A percentile compares a stretch with the other conserved stretches of the same genome.
Evolutionary conservation across 768 basidiomycete species (phyloP).

Genomic region (Auriscalpium vulgare): DNA sequence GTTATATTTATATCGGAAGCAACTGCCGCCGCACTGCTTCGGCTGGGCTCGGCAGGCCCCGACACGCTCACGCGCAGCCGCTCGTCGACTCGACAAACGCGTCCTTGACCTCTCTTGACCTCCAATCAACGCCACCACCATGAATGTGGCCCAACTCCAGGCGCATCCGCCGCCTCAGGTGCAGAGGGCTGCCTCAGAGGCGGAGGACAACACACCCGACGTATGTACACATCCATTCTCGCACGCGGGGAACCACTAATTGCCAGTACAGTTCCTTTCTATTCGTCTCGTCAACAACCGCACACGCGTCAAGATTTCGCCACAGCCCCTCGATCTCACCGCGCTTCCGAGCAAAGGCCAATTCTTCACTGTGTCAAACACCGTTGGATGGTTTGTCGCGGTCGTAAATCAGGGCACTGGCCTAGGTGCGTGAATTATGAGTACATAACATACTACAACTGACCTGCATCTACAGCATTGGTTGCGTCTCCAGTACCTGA

Average conservation of each 20-base stretch:
- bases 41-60: too few species aligned
- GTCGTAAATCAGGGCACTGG: conserved; percentile 30
- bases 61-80: too few species aligned
- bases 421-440: conserved; percentile 19
- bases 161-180: conserved; percentile 6
- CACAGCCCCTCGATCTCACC: conserved; percentile 36
- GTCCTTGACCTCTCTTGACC: too few species aligned
- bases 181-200: conserved; percentile 7
- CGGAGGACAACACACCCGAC: conserved; percentile 13
- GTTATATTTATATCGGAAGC: too few species aligned
- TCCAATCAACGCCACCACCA: background rate
- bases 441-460: background rate
- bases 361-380: conserved; percentile 53
- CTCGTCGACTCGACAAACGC: too few species aligned
- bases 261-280: conserved; percentile 27
- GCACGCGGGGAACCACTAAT: background rate
- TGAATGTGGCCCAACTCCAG: conserved; percentile 13
- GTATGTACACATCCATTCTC: background rate
- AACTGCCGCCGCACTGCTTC: too few species aligned
- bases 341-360: conserved; percentile 35
- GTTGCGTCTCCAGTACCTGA: conserved; percentile 53
- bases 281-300: conserved; percentile 45
- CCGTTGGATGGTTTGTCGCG: conserved; percentile 65
- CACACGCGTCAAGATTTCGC: conserved; percentile 55
- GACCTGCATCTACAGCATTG: conserved; percentile 34